A percentile compares a stretch with the other conserved stretches of the same genome.
Evolutionary conservation across 108 stramenopile species (phyloP).

Genomic region (Mediolabrus comicus): DNA sequence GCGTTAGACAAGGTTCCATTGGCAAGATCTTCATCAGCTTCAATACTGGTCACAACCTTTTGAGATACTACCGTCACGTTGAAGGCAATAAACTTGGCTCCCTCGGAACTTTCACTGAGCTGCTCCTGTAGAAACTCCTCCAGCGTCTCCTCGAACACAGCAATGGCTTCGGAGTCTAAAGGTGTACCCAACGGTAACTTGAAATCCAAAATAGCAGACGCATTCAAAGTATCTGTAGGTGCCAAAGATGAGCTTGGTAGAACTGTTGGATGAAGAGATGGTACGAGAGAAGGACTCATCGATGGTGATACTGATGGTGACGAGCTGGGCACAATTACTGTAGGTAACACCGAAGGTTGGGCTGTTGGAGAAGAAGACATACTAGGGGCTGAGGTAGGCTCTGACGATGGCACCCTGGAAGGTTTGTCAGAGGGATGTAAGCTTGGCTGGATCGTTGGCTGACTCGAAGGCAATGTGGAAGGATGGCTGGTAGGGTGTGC

Average conservation of each 20-base stretch:
- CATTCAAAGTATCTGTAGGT: not conserved
- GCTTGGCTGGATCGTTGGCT: constrained; percentile 1
- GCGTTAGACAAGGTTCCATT: not conserved
- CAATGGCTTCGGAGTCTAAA: not conserved
- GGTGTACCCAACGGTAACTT: not conserved
- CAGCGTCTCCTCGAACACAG: constrained; percentile 21
- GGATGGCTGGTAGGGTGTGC: not conserved
- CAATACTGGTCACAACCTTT: not conserved
- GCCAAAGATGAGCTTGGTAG: not conserved
- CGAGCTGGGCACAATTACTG: not conserved
- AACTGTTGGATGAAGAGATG: not conserved
- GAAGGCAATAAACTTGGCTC: not conserved
- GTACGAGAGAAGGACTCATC: not conserved
- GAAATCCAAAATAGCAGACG: constrained; percentile 13
- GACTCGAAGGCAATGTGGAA: not conserved
- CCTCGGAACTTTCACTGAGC: not conserved
- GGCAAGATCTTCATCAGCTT: not conserved
- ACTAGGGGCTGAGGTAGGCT: not conserved
- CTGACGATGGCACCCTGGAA: not conserved
- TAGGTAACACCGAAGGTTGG: not conserved
- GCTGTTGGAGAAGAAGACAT: not conserved
- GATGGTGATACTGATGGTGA: not conserved
- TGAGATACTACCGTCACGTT: constrained; percentile 15
- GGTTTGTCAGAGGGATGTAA: not conserved
- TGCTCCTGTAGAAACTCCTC: constrained; percentile 15